phyloP scores from a whole-genome alignment of 495 filamentous ascomycete genomes.

The Penicillium ochrochloron region DNA sequence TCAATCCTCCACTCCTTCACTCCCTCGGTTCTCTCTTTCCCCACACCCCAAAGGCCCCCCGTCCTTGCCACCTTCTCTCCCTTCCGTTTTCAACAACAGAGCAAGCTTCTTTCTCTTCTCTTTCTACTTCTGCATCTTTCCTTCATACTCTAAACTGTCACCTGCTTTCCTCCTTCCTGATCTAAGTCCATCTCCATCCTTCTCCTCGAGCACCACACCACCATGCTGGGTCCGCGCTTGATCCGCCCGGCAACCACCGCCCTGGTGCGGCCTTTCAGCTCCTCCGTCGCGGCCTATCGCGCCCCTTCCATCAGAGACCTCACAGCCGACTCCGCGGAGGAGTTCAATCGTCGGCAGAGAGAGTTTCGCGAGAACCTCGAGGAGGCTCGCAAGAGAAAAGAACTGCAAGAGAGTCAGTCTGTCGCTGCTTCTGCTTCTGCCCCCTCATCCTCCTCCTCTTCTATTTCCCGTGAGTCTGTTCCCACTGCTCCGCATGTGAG shows the following conservation, averaged over 20 bases:
- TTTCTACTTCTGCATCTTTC: neutral
- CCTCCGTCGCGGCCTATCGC: slow-evolving; percentile 57
- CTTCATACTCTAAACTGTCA: neutral
- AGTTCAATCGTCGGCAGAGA: slow-evolving; percentile 80
- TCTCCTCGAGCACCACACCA: slow-evolving; percentile 14
- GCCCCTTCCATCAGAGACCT: slow-evolving; percentile 87
- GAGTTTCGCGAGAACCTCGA: slow-evolving; percentile 84
- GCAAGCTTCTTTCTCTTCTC: neutral
- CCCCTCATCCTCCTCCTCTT: slow-evolving; percentile 47
- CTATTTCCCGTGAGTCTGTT: slow-evolving; percentile 51
- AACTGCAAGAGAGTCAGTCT: slow-evolving; percentile 85
- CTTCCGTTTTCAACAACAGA: neutral
- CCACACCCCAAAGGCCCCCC: neutral
- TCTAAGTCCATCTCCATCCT: neutral
- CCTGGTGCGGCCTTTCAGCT: slow-evolving; percentile 64
- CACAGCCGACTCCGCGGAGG: slow-evolving; percentile 66
- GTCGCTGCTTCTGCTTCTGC: slow-evolving; percentile 51
- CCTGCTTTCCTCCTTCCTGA: neutral
- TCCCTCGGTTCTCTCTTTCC: neutral
- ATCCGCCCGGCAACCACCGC: slow-evolving; percentile 49
- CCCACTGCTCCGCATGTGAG: slow-evolving; percentile 61
- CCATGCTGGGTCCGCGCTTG: slow-evolving; percentile 56
- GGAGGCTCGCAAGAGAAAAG: slow-evolving; percentile 71
- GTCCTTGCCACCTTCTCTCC: neutral
- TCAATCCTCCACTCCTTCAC: neutral